Percentiles rank a stretch among this genome's conserved stretches.
phyloP scores from a whole-genome alignment of 192 early-diverging fungal species.

The Umbelopsis sp. region DNA sequence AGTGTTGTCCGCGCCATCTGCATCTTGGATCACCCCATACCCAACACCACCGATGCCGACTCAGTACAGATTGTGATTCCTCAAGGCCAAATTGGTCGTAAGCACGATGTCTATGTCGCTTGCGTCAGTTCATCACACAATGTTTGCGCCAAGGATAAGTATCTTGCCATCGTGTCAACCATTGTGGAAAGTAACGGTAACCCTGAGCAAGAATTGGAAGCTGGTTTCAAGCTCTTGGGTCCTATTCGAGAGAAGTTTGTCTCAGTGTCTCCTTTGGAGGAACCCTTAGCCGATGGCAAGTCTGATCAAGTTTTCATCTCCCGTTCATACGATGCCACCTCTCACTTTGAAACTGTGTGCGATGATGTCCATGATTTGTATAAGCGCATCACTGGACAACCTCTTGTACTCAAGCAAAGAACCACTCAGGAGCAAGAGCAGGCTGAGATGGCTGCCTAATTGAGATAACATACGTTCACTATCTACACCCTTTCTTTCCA shows the following conservation, averaged over 20 bases:
- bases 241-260: slow-evolving; percentile 92
- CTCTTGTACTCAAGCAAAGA: slow-evolving; percentile 76
- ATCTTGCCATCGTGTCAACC: slow-evolving; percentile 96
- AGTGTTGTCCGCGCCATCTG: slow-evolving; percentile 96
- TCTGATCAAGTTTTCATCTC: slow-evolving; percentile 87
- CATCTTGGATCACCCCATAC: slow-evolving; percentile 88
- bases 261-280: slow-evolving; percentile 80
- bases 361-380: slow-evolving; percentile 96
- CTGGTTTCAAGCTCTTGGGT: slow-evolving; percentile 88
- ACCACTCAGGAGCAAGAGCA: slow-evolving; percentile 49
- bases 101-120: slow-evolving; percentile 97
- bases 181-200: slow-evolving; percentile 84
- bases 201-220: slow-evolving; percentile 90
- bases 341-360: slow-evolving; percentile 98
- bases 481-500: neutral
- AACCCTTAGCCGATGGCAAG: slow-evolving; percentile 84
- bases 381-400: slow-evolving; percentile 74
- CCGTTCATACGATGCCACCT: slow-evolving; percentile 97
- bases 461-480: neutral
- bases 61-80: slow-evolving; percentile 97
- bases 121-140: slow-evolving; percentile 87
- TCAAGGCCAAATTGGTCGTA: slow-evolving; percentile 93
- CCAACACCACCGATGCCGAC: slow-evolving; percentile 82
- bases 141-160: slow-evolving; percentile 87
- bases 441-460: slow-evolving; percentile 1